Conservation (phyloP, 148 eudicot genomes). For the Heliosperma pusillum region DNA sequence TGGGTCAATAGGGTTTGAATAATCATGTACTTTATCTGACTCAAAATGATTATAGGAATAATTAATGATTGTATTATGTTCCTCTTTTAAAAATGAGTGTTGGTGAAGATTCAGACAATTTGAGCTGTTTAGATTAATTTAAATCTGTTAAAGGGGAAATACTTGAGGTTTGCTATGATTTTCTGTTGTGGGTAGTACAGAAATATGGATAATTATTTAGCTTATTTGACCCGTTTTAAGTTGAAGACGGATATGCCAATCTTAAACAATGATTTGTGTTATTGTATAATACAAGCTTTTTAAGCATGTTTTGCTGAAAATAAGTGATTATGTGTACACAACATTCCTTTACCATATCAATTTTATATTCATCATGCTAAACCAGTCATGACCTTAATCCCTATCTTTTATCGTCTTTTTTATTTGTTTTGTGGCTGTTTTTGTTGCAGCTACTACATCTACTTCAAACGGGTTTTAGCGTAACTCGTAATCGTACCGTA, state of each 20-base stretch:
- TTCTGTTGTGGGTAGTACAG: slow-evolving; percentile 27
- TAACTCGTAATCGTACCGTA: not conserved
- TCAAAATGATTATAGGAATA: slow-evolving; percentile 24
- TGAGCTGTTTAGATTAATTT: slow-evolving; percentile 27
- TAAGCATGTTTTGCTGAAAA: slow-evolving; percentile 18
- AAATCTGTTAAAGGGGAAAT: slow-evolving; percentile 19
- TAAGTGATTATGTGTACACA: slow-evolving; percentile 22
- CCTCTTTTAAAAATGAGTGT: slow-evolving; percentile 25
- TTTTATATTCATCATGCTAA: not conserved
- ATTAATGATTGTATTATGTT: slow-evolving; percentile 19
- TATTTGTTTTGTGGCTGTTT: not conserved
- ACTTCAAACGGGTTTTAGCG: not conserved
- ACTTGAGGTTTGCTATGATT: slow-evolving; percentile 26
- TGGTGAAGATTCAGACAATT: slow-evolving; percentile 41
- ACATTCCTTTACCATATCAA: slow-evolving; percentile 2
- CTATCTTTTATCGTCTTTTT: not conserved
- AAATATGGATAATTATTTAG: slow-evolving; percentile 18
- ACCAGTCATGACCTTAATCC: not conserved
- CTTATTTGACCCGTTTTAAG: too few relatives aligned
- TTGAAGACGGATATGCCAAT: too few relatives aligned
- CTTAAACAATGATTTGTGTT: too few relatives aligned
- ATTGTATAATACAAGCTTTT: slow-evolving; percentile 17
- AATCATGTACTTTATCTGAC: slow-evolving; percentile 23
- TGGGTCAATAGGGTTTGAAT: not conserved
- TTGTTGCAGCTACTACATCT: not conserved